Conservation (phyloP, 2,329 filamentous ascomycete species). For the Fusarium palustre region DNA sequence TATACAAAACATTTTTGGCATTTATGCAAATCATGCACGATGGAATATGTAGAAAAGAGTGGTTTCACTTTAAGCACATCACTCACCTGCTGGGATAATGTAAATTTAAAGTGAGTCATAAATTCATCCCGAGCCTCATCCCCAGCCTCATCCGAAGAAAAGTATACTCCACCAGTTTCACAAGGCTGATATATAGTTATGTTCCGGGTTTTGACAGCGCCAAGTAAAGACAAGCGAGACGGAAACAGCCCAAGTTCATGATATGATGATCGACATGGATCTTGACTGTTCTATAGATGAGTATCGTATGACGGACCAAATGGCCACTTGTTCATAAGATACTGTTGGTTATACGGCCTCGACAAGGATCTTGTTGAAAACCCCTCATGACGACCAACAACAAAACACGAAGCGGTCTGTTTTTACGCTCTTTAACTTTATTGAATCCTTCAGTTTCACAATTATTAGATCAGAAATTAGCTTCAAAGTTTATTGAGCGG, state of each 20-base stretch:
- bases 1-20: not conserved
- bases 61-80: not conserved
- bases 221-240: not conserved
- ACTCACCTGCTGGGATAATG: rapidly evolving
- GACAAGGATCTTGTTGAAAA: not conserved
- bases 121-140: not conserved
- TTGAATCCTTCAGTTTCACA: not conserved
- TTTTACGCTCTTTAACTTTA: not conserved
- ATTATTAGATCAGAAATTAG: not conserved
- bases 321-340: not conserved
- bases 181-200: not conserved
- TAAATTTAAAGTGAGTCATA: not conserved
- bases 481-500: not conserved
- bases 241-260: not conserved
- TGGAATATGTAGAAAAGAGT: too few relatives aligned
- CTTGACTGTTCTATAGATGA: not conserved
- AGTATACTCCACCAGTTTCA: not conserved
- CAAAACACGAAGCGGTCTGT: not conserved
- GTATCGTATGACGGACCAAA: not conserved
- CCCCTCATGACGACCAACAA: not conserved
- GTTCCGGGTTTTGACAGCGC: not conserved
- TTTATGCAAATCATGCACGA: not conserved
- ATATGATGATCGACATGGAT: not conserved
- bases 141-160: not conserved
- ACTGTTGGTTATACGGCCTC: not conserved